Percentiles rank a stretch among this genome's conserved stretches.
Conservation (phyloP, 2,329 filamentous ascomycete genomes). For the Canariomyces notabilis region DNA sequence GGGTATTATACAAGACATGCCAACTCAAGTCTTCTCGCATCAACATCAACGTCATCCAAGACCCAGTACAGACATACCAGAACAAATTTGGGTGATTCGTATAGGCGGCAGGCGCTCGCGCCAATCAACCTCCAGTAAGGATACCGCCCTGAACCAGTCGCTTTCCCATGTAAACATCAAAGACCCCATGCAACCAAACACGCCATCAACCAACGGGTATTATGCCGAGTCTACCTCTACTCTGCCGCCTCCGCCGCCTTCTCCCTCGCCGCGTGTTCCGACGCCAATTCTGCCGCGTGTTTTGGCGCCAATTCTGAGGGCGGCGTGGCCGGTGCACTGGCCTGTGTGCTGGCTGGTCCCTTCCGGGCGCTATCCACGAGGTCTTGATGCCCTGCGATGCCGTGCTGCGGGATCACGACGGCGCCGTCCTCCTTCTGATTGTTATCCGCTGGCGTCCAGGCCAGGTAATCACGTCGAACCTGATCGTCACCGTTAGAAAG, state of each 20-base stretch:
- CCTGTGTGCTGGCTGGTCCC: background rate
- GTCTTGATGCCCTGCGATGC: slow-evolving; percentile 64
- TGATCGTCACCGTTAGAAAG: slow-evolving; percentile 12
- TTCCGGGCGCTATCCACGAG: slow-evolving; percentile 35
- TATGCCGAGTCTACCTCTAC: background rate
- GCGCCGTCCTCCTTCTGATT: slow-evolving; percentile 57
- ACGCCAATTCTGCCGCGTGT: slow-evolving; percentile 3
- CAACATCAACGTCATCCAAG: background rate
- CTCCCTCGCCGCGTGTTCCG: slow-evolving; percentile 7
- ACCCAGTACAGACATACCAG: slow-evolving; percentile 2
- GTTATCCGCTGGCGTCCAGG: slow-evolving; percentile 72
- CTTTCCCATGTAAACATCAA: slow-evolving; percentile 2
- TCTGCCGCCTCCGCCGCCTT: slow-evolving; percentile 5
- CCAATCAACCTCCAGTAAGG: background rate
- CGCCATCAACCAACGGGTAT: background rate
- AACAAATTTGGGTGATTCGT: background rate
- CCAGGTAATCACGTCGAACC: slow-evolving; percentile 76
- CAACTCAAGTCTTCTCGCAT: slow-evolving; percentile 13
- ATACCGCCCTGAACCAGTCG: background rate
- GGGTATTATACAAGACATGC: slow-evolving; percentile 26
- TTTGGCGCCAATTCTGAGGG: slow-evolving; percentile 8
- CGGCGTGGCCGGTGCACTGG: slow-evolving; percentile 6
- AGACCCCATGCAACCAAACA: background rate
- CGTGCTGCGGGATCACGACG: slow-evolving; percentile 62
- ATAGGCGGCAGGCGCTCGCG: background rate